Evolutionary conservation across 2,329 filamentous ascomycete species (phyloP).

Genomic region (Ceratocystis alfenasii): DNA sequence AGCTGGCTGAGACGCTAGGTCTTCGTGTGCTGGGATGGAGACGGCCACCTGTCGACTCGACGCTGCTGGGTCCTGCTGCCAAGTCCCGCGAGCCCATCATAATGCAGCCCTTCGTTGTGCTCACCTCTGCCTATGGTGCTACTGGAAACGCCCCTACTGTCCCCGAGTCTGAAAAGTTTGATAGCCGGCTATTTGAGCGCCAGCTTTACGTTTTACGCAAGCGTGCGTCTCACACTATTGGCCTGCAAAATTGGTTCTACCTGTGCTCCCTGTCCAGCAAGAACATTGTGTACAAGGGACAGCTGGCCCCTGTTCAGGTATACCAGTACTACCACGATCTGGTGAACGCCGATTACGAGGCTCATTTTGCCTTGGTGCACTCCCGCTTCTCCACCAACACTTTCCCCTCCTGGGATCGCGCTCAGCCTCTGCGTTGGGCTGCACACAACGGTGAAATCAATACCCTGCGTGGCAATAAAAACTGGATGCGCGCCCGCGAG

Average conservation of each 20-base stretch:
- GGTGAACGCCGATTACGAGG: conserved; percentile 93
- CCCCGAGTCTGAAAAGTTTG: conserved; percentile 61
- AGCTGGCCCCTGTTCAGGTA: conserved; percentile 85
- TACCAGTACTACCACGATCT: conserved; percentile 98
- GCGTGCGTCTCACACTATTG: conserved; percentile 86
- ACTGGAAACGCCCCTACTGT: conserved; percentile 63
- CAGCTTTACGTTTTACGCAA: conserved; percentile 93
- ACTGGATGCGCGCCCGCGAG: conserved; percentile 97
- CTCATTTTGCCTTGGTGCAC: conserved; percentile 91
- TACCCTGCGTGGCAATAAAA: conserved; percentile 94
- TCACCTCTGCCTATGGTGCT: conserved; percentile 67
- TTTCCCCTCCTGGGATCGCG: conserved; percentile 95
- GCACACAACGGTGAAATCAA: conserved; percentile 99
- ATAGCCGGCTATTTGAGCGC: conserved; percentile 76
- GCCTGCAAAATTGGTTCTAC: conserved; percentile 97
- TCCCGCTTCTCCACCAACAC: conserved; percentile 98
- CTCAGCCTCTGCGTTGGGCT: conserved; percentile 89
- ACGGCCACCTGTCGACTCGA: conserved; percentile 87
- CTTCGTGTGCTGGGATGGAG: conserved; percentile 92
- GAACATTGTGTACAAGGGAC: conserved; percentile 98
- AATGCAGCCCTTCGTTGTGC: conserved; percentile 86
- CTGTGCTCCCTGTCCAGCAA: conserved; percentile 92
- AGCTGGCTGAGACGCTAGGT: conserved; percentile 76
- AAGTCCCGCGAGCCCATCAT: conserved; percentile 90
- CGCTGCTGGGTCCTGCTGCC: conserved; percentile 81